Evolutionary conservation across 305 asterid species (phyloP).

Genomic region (Ilex paraguariensis): DNA sequence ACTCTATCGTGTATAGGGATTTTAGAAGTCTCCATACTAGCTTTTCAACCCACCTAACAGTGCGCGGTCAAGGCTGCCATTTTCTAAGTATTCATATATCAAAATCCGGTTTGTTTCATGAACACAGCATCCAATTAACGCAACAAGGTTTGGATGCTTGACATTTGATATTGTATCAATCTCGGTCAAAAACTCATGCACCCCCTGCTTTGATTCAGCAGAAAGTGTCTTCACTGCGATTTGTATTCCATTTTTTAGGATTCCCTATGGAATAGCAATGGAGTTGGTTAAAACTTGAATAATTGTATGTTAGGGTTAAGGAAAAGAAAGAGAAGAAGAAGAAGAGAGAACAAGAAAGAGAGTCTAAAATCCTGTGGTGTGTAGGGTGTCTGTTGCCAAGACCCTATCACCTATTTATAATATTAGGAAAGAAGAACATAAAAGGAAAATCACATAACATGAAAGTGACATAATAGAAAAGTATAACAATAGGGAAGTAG

Average conservation of each 20-base stretch:
- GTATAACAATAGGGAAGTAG: too few species aligned
- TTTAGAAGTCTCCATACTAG: too few species aligned
- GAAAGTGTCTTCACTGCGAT: conserved; percentile 79
- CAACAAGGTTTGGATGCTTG: conserved; percentile 86
- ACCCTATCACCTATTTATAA: too few species aligned
- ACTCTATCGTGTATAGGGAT: too few species aligned
- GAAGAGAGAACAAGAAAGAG: too few species aligned
- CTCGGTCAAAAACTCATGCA: conserved; percentile 80
- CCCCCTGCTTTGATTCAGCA: conserved; percentile 81
- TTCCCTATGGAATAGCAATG: conserved; percentile 54
- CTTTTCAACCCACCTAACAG: conserved; percentile 51
- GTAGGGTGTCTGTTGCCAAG: too few species aligned
- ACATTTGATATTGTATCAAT: conserved; percentile 77
- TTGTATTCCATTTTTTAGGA: conserved; percentile 48
- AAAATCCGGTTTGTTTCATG: conserved; percentile 57
- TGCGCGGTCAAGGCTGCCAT: conserved; percentile 73
- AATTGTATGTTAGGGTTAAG: too few species aligned
- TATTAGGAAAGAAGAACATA: too few species aligned
- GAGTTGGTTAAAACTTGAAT: conserved; percentile 12
- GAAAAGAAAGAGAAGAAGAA: background rate
- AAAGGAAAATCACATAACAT: too few species aligned
- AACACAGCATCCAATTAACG: conserved; percentile 79
- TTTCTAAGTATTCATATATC: conserved; percentile 77
- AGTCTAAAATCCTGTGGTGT: too few species aligned
- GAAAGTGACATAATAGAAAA: too few species aligned